Base-by-base conservation (phyloP, 345 rosid genomes). In the Eucalyptus lansdowneana region DNA sequence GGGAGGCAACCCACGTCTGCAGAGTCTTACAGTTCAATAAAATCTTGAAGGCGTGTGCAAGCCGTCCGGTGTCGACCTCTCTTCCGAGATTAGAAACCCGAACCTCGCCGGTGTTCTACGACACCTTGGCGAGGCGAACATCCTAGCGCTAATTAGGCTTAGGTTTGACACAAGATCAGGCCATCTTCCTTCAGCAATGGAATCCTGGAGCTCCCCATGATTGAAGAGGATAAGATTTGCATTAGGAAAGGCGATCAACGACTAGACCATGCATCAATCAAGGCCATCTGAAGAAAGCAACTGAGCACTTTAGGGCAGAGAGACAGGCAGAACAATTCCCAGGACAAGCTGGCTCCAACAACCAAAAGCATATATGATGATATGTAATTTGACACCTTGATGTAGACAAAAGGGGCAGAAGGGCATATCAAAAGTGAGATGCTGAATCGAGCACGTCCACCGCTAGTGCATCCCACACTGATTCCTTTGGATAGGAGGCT, bases 51-150 rank as follows among this genome's bases (percentile, higher is more conserved):
- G 47, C 9, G 3, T 3, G 1, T 11, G 83, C 47, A 40, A 76
- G 45, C 40, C 16, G 29, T 11, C 83, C 27, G 8, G 27, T 6
- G 27, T 21, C 45, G 27, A 21, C 83, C 2, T 5, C 42, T 76
- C 83, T 37, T 72, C 45, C 4, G 14, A 37, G 15, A 76, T 21
- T 42, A 76, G 47, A 3, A 76, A 40, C 15, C 83, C 15, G 9
- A 40, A 37, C 83, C 81, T 34, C 21, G 81, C 44, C 81, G 8
- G 81, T 2, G 45, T 0, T 0, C 12, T 31, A 9, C 24, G 0
- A 31, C 24, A 3, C 80, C 0, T 9, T 1, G 8, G 81, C 9
- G 29, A 40, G 24, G 9, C 6, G 1, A 40, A 47, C 16, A 76
- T 76, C 6, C 13, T 42, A 40, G 13, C 47, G 7, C 85, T 76